Evolutionary conservation across 73 alveolate genomes (phyloP).

Genomic region (Paramecium biaurelia): DNA sequence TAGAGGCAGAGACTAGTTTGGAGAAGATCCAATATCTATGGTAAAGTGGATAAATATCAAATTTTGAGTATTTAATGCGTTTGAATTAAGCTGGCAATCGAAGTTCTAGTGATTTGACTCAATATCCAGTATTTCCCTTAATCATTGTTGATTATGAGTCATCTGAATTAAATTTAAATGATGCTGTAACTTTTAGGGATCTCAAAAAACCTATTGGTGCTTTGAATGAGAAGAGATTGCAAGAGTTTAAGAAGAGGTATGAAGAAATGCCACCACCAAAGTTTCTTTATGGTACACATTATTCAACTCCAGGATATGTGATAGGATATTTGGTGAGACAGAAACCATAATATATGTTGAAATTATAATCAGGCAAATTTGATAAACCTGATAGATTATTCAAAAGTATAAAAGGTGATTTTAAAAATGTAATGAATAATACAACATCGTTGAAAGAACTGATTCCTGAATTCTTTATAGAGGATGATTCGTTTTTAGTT

Average conservation of each 20-base stretch:
- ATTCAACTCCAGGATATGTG: conserved; percentile 99
- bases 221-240: conserved; percentile 85
- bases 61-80: conserved; percentile 90
- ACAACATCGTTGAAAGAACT: conserved; percentile 95
- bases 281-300: conserved; percentile 99
- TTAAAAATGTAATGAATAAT: conserved; percentile 82
- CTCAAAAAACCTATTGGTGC: conserved; percentile 99
- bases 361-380: conserved; percentile 96
- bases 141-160: conserved; percentile 86
- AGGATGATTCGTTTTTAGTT: conserved; percentile 81
- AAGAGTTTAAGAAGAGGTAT: conserved; percentile 71
- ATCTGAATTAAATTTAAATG: conserved; percentile 64
- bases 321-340: conserved; percentile 94
- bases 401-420: conserved; percentile 90
- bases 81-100: conserved; percentile 93
- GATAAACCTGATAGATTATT: conserved; percentile 98
- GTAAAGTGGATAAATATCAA: conserved; percentile 90
- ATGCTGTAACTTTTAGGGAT: conserved; percentile 89
- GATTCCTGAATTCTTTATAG: conserved; percentile 93
- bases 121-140: conserved; percentile 99
- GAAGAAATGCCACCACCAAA: conserved; percentile 69
- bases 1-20: conserved; percentile 85
- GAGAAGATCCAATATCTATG: conserved; percentile 85
- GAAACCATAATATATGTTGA: conserved; percentile 95
- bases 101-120: conserved; percentile 92